phyloP scores from a whole-genome alignment of 805 yeast genomes.

The Metschnikowia matae region DNA sequence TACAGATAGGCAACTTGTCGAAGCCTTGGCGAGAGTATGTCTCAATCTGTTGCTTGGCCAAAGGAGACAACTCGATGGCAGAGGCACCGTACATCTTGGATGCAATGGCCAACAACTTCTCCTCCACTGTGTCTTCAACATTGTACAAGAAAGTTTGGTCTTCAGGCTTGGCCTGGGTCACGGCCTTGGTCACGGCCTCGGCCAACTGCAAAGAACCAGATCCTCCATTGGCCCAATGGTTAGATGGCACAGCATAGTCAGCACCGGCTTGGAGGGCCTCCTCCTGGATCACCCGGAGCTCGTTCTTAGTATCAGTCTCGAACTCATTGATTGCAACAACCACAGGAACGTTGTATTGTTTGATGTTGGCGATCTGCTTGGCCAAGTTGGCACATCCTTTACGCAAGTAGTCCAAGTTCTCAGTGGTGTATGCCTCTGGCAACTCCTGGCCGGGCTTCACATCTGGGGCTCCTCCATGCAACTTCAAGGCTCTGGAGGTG shows the following conservation, averaged over 20 bases:
- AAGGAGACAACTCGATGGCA: slow-evolving; percentile 73
- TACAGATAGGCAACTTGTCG: slow-evolving; percentile 87
- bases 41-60: slow-evolving; percentile 77
- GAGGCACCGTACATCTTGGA: slow-evolving; percentile 91
- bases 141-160: slow-evolving; percentile 60
- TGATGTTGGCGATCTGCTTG: slow-evolving; percentile 85
- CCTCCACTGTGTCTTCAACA: slow-evolving; percentile 67
- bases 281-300: slow-evolving; percentile 71
- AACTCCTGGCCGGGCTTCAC: slow-evolving; percentile 90
- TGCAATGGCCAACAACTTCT: slow-evolving; percentile 76
- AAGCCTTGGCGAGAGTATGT: slow-evolving; percentile 84
- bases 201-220: slow-evolving; percentile 84
- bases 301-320: slow-evolving; percentile 75
- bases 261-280: slow-evolving; percentile 93
- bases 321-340: slow-evolving; percentile 92
- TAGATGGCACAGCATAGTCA: slow-evolving; percentile 79
- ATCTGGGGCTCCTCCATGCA: slow-evolving; percentile 96
- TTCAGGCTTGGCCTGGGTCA: slow-evolving; percentile 25
- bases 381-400: slow-evolving; percentile 84
- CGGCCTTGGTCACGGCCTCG: slow-evolving; percentile 72
- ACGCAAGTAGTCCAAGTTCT: slow-evolving; percentile 72
- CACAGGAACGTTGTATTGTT: slow-evolving; percentile 82
- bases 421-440: slow-evolving; percentile 76
- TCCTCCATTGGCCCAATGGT: slow-evolving; percentile 97
- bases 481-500: slow-evolving; percentile 92